A percentile compares a stretch with the other conserved stretches of the same genome.
phyloP scores from a whole-genome alignment of 768 basidiomycete genomes.

The Psilocybe cyanescens region DNA sequence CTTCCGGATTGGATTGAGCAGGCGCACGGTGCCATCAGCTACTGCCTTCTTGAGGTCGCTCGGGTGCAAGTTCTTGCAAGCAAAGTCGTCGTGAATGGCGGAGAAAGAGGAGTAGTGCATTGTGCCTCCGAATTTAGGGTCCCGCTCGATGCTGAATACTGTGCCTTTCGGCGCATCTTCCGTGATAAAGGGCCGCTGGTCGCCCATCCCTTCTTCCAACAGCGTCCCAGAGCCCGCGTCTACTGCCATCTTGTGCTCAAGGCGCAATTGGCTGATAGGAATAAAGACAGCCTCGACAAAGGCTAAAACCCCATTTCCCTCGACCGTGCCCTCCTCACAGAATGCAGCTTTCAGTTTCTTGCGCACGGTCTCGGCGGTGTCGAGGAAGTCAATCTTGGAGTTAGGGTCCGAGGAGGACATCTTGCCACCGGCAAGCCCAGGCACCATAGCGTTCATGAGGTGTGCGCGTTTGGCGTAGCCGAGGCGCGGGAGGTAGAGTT shows the following conservation, averaged over 20 bases:
- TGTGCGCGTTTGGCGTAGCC: conserved; percentile 96
- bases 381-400: conserved; percentile 98
- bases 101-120: conserved; percentile 73
- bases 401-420: conserved; percentile 99
- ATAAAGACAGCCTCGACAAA: conserved; percentile 90
- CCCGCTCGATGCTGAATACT: conserved; percentile 77
- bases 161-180: conserved; percentile 80
- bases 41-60: conserved; percentile 87
- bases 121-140: conserved; percentile 82
- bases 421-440: conserved; percentile 93
- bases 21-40: conserved; percentile 66
- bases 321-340: conserved; percentile 90
- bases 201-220: conserved; percentile 50
- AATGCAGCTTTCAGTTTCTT: conserved; percentile 92
- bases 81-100: conserved; percentile 75
- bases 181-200: conserved; percentile 64
- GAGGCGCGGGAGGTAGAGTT: conserved; percentile 90
- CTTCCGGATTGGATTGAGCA: conserved; percentile 82
- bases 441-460: conserved; percentile 98
- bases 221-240: conserved; percentile 40
- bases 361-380: conserved; percentile 79
- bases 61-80: conserved; percentile 79
- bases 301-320: conserved; percentile 86
- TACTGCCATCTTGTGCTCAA: conserved; percentile 45
- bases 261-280: conserved; percentile 77